These are phyloP conservation scores for Trichophaea hybrida DNA, from an alignment of 2,329 filamentous ascomycete genomes.

Conservation along the genomic window DNA sequence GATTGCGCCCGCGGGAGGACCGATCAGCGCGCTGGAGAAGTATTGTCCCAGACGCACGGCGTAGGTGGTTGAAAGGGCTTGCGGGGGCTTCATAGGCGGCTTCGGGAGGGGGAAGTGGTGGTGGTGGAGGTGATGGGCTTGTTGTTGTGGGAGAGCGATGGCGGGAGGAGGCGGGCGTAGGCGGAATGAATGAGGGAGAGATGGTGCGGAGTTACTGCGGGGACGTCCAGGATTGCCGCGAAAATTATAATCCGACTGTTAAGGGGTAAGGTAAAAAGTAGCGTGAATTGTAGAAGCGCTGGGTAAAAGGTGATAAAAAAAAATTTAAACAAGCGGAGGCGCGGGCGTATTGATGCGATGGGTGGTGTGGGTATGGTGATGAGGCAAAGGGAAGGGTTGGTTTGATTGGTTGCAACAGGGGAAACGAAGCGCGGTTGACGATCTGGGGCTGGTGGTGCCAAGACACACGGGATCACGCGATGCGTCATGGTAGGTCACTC, in stretches of 20 bases:
- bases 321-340: not conserved
- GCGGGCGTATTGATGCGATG: not conserved
- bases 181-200: not conserved
- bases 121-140: not conserved
- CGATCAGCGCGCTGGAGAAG: slow-evolving; percentile 24
- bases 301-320: not conserved
- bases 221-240: not conserved
- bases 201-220: not conserved
- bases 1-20: slow-evolving; percentile 17
- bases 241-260: not conserved
- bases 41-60: slow-evolving; percentile 22
- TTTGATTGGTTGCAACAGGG: too few relatives aligned
- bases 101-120: not conserved
- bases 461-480: not conserved
- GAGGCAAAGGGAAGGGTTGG: too few relatives aligned
- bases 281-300: not conserved
- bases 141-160: not conserved
- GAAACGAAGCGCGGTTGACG: too few relatives aligned
- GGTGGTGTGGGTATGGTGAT: not conserved
- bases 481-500: not conserved
- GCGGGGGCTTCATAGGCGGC: slow-evolving; percentile 18
- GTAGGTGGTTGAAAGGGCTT: slow-evolving; percentile 25
- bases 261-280: not conserved
- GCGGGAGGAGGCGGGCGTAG: not conserved
- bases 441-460: too few relatives aligned